A percentile compares a stretch with the other conserved stretches of the same genome.
phyloP scores from a whole-genome alignment of 2,329 filamentous ascomycete species.

The Blastomyces gilchristii region DNA sequence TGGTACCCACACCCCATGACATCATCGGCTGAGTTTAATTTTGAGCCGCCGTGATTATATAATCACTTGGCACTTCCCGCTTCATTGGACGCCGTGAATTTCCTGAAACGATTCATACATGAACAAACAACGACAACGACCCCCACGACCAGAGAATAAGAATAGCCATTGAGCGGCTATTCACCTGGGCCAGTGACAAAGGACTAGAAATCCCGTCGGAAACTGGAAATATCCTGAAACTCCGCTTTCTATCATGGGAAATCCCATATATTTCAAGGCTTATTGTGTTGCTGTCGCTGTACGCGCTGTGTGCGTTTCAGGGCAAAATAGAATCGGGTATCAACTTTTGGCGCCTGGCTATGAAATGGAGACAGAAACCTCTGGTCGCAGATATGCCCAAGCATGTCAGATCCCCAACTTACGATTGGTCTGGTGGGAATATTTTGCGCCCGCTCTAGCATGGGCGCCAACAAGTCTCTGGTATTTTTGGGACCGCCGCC shows the following conservation, averaged over 20 bases:
- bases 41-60: not conserved
- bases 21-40: not conserved
- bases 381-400: not conserved
- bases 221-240: not conserved
- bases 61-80: not conserved
- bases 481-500: not conserved
- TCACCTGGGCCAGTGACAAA: not conserved
- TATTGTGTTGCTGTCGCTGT: not conserved
- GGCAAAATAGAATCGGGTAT: not conserved
- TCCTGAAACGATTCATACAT: not conserved
- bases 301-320: conserved; percentile 4
- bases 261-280: not conserved
- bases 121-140: not conserved
- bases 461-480: not conserved
- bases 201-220: not conserved
- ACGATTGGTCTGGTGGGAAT: not conserved
- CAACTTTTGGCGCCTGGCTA: not conserved
- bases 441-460: not conserved
- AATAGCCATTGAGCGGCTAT: not conserved
- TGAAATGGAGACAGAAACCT: not conserved
- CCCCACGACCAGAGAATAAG: not conserved
- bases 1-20: too few species aligned
- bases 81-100: conserved; percentile 5
- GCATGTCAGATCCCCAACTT: not conserved
- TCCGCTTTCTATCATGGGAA: not conserved